phyloP scores from a whole-genome alignment of 2,329 filamentous ascomycete genomes.

The Fusarium beomiforme region DNA sequence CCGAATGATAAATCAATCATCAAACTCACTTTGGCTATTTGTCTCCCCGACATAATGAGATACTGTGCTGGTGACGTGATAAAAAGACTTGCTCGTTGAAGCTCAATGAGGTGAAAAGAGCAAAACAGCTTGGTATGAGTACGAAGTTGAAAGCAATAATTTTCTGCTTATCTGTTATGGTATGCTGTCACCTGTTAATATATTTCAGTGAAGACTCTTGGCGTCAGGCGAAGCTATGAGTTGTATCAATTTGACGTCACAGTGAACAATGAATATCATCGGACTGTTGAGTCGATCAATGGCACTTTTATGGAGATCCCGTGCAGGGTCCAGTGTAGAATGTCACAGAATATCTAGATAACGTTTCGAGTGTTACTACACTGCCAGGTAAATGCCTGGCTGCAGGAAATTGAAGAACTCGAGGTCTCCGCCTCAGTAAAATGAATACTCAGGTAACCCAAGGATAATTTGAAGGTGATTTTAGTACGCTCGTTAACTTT shows the following conservation, averaged over 20 bases:
- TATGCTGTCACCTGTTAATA: neutral
- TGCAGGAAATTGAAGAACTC: no score
- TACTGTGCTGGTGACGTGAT: neutral
- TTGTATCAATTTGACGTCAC: conserved; percentile 1
- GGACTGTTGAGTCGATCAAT: neutral
- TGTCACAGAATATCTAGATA: neutral
- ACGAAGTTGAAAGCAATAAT: neutral
- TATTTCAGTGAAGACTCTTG: neutral
- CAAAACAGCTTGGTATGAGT: no score
- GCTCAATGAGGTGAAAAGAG: no score
- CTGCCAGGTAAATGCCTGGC: no score
- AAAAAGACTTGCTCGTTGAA: no score
- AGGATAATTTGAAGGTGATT: no score
- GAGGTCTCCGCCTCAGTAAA: no score
- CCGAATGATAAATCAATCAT: neutral
- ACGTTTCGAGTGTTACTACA: no score
- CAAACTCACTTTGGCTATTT: neutral
- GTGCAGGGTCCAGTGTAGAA: neutral
- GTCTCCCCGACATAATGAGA: neutral
- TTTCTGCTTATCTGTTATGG: neutral
- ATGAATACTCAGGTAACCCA: no score
- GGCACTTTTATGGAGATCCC: neutral
- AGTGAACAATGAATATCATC: neutral
- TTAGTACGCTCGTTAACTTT: no score
- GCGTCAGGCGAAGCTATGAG: neutral